These are phyloP conservation scores for Exophiala sp. DNA, from an alignment of 2,329 filamentous ascomycete genomes.

Conservation along the genomic window DNA sequence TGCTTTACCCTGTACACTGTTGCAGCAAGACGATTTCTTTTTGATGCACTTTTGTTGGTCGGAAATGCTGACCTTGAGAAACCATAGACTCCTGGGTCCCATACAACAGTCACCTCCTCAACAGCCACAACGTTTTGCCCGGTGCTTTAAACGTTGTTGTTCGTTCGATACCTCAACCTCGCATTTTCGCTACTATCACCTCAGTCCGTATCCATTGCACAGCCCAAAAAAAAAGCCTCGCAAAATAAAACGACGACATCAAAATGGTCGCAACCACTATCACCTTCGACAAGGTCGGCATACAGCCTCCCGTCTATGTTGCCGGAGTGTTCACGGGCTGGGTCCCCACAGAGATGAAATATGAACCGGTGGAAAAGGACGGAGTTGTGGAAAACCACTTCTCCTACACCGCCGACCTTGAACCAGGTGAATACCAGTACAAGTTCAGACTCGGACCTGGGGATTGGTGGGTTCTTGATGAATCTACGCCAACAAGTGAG, in stretches of 20 bases:
- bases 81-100: slow-evolving; percentile 1
- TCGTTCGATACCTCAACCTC: background rate
- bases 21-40: too few species aligned
- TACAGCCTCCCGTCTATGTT: slow-evolving; percentile 62
- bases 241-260: background rate
- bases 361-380: slow-evolving; percentile 40
- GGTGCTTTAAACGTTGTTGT: background rate
- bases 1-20: too few species aligned
- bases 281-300: slow-evolving; percentile 55
- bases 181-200: background rate
- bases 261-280: slow-evolving; percentile 49
- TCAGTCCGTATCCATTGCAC: background rate
- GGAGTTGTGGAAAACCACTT: slow-evolving; percentile 52
- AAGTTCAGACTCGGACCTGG: slow-evolving; percentile 64
- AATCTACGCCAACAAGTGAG: slow-evolving; percentile 55
- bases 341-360: slow-evolving; percentile 61
- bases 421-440: slow-evolving; percentile 61
- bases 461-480: slow-evolving; percentile 66
- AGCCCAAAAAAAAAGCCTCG: background rate
- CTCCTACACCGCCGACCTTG: slow-evolving; percentile 49
- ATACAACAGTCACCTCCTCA: background rate
- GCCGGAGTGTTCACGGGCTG: slow-evolving; percentile 66
- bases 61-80: background rate
- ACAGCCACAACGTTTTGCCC: background rate
- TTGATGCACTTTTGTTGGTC: background rate